Percentiles rank a stretch among this genome's conserved stretches.
Conservation (phyloP, 2,329 filamentous ascomycete species). For the Myriosclerotinia curreyana region DNA sequence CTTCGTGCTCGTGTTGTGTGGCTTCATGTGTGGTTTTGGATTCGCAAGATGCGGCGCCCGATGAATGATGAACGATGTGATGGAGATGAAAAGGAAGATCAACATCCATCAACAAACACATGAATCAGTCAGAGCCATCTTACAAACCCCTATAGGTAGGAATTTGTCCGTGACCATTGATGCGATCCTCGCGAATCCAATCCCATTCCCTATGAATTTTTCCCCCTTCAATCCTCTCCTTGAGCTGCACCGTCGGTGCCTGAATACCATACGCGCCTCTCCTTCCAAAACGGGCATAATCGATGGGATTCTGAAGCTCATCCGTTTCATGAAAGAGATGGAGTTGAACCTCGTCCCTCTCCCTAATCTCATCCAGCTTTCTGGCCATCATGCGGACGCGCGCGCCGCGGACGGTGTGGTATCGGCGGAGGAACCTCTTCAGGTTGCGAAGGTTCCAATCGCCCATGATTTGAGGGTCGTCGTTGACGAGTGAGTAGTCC, state of each 20-base stretch:
- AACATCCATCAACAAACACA: not conserved
- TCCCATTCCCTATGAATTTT: not conserved
- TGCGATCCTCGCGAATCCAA: not conserved
- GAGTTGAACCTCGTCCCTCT: not conserved
- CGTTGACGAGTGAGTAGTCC: not conserved
- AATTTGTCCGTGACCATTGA: slow-evolving; percentile 6
- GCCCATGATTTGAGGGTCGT: not conserved
- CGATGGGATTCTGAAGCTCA: not conserved
- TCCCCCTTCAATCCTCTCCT: not conserved
- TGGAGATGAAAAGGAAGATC: not conserved
- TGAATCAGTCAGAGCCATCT: not conserved
- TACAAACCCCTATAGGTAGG: not conserved
- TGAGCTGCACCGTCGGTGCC: not conserved
- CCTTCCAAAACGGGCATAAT: not conserved
- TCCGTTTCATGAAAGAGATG: not conserved
- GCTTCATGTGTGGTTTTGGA: too few relatives aligned
- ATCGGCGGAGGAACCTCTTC: slow-evolving; percentile 22
- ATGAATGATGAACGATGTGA: not conserved
- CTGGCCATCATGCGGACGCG: not conserved
- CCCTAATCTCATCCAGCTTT: not conserved
- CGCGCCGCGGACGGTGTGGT: not conserved
- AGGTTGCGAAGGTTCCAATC: slow-evolving; percentile 26
- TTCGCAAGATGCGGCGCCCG: too few relatives aligned
- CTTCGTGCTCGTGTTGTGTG: not conserved
- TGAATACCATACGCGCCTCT: slow-evolving; percentile 5